Base-by-base conservation (phyloP, 257 asterid genomes). In the Ballota nigra region DNA sequence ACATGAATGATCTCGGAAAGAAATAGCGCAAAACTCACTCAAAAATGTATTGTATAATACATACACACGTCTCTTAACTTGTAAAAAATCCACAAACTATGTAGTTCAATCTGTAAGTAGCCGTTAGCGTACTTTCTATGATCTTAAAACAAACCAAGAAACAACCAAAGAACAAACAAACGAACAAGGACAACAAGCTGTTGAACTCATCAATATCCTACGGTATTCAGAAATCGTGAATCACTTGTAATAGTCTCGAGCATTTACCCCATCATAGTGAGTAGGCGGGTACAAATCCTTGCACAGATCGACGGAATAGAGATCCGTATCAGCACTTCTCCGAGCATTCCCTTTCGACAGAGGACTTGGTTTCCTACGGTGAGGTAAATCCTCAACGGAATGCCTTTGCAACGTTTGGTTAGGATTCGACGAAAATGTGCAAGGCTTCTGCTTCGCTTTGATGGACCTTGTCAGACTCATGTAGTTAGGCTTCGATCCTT, bases 321-420 rank as follows among this genome's bases (percentile, higher is more conserved):
- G 82, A 66, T 86, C 88, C 0, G 23, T 22, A 53, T 87, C 92
- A 2, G 96, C 96, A 63, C 96, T 88, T 75, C 89, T 86, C 77
- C 96, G 70, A 10, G 84, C 85, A 19, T 72, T 75, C 56, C 78
- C 87, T 68, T 79, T 85, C 1, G 94, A 89, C 67, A 87, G 84
- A 8, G 96, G 92, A 62, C 89, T 89, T 5, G 89, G 89, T 72
- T 78, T 88, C 73, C 86, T 72, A 36, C 70, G 78, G 36, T 55
- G 56, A 22, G 84, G 77, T 3, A 81, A 61, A 70, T 75, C 89
- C 78, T 87, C 96, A 0, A 75, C 75, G 0, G 95, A 87, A 33
- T 79, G 87, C 86, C 89, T 81, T 51, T 83, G 90, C 66, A 68
- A 43, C 8, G 72, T 64, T 3, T 78, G 83, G 29, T 22, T 19